Evolutionary conservation across 768 basidiomycete genomes (phyloP), one percentile per base, ranked within the genome.

Genomic region (Termitomyces sp.): DNA sequence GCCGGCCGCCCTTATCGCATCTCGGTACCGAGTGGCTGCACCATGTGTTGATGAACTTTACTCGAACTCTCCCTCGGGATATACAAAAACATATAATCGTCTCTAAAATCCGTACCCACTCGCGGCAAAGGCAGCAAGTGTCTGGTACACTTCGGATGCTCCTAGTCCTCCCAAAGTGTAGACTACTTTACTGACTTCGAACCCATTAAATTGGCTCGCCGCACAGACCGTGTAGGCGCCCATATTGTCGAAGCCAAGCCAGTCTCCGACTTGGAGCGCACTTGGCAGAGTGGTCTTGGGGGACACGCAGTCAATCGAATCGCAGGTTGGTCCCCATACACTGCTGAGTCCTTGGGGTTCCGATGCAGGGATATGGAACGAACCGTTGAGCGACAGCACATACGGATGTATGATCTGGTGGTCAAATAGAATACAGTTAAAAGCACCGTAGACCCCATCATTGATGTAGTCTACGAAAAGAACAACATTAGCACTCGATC

Each of bases 141-240:
- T 78, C 50, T 71, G 72, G 62, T 83, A 75, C n/a, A 86, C 84
- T 63, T 85, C 86, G 45, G 72, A 74, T 42, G 75, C 77, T 9
- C 78, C 84, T 0, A 74, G 72, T 28, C 77, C 84, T 54, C 92
- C 90, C 59, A 83, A 78, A 42, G 92, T 94, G 71, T 95, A 96
- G 33, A 88, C 74, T 61, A 95, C 89, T 42, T 84, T 84, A 76
- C 90, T 91, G 51, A 89, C 73, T 69, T 91, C 84, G 69, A 96
- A 96, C 57, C 93, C 94, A 70, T 96, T 96, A 81, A 98, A 98
- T 77, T 89, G 90, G 76, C 92, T 94, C 57, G 97, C 94, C 0
- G 97, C 97, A 70, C 95, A 97, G 62, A 94, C 78, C n/a, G 97
- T 98, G 78, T 99, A 99, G 36, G 97, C 97, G 35, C 97, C 97